Percentiles rank a stretch among this genome's conserved stretches.
phyloP scores from a whole-genome alignment of 2,329 filamentous ascomycete species.

The Lizonia empirigonia region DNA sequence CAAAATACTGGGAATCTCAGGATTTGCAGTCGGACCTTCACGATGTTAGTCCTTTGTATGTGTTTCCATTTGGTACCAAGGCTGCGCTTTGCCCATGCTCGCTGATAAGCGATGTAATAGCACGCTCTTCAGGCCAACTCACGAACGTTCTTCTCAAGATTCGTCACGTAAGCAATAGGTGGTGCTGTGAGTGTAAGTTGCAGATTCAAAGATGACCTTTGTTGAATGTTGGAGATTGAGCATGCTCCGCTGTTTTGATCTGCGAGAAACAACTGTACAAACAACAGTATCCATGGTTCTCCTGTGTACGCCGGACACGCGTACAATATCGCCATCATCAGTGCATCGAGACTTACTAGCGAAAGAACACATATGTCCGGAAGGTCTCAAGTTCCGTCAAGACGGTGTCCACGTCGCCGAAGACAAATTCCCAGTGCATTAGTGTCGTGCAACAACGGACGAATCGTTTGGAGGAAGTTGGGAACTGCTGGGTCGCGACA shows the following conservation, averaged over 20 bases:
- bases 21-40: background rate
- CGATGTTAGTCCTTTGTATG: background rate
- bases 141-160: too few species aligned
- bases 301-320: too few species aligned
- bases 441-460: conserved; percentile 7
- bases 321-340: background rate
- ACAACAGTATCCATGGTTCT: background rate
- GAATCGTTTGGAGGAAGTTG: conserved; percentile 3
- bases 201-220: too few species aligned
- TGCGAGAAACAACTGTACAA: too few species aligned
- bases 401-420: conserved; percentile 3
- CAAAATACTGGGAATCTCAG: background rate
- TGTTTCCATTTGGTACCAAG: background rate
- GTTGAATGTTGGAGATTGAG: too few species aligned
- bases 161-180: background rate
- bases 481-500: background rate
- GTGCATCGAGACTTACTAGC: background rate
- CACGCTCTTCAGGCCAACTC: background rate
- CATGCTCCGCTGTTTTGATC: too few species aligned
- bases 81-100: background rate
- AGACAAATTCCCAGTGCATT: background rate
- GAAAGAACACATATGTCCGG: background rate
- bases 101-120: background rate
- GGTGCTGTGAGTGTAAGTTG: background rate
- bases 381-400: background rate